phyloP scores from a whole-genome alignment of 306 rosid species.

The Castanea sativa region DNA sequence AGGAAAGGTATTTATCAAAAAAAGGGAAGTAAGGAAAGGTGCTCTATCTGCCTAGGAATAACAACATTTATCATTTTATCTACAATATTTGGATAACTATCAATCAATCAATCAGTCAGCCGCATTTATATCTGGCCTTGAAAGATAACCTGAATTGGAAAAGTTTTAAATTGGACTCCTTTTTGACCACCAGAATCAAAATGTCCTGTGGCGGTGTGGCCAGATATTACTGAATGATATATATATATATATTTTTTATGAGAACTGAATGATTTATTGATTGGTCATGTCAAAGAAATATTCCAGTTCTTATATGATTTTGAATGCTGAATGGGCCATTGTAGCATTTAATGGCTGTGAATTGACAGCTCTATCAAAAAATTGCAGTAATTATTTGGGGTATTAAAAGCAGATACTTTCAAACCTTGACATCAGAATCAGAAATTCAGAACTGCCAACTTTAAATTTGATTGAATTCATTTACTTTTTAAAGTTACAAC shows the following conservation, averaged over 20 bases:
- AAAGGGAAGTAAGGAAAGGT: too few relatives aligned
- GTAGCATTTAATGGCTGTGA: neutral
- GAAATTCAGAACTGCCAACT: conserved; percentile 2
- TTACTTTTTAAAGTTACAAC: conserved; percentile 24
- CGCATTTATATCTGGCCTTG: neutral
- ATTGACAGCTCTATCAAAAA: neutral
- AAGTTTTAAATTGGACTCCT: conserved; percentile 4
- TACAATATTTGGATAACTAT: too few relatives aligned
- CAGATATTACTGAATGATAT: neutral
- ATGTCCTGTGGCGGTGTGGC: too few relatives aligned
- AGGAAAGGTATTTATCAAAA: too few relatives aligned
- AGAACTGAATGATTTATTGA: neutral
- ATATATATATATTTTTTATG: too few relatives aligned
- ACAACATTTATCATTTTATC: too few relatives aligned
- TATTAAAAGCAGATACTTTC: too few relatives aligned
- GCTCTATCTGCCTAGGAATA: too few relatives aligned
- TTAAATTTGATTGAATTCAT: conserved; percentile 24
- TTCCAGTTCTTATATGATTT: neutral
- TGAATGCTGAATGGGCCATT: neutral
- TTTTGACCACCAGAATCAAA: conserved; percentile 14
- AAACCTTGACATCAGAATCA: neutral
- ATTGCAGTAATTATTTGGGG: neutral
- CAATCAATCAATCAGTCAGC: conserved; percentile 8
- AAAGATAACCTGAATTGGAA: neutral
- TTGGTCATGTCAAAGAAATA: neutral